Base-by-base conservation (phyloP, 1,284 basidiomycete genomes). In the Fistulinella cinereoalba region DNA sequence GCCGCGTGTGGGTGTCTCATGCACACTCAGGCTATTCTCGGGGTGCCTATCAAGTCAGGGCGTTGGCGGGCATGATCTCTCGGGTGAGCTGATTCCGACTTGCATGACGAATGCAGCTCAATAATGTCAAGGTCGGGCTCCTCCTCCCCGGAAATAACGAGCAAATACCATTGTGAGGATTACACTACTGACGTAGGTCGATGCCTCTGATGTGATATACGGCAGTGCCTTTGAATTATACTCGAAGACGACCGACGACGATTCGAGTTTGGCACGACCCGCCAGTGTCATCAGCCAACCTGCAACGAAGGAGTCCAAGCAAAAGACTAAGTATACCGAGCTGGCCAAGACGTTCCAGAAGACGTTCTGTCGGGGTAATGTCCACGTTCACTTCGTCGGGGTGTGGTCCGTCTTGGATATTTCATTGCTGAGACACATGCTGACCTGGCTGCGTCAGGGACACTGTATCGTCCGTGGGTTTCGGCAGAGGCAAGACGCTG, bases 31-130 rank as follows among this genome's bases (percentile, higher is more conserved):
- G 69, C 0, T 72, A 67, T 52, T 71, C 69, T 0, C 66, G 69
- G 3, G 69, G 69, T 19, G 71, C 70, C 25, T 71, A 71, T 44
- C 71, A 71, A 49, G 69, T 69, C 7, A 60, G 69, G 34, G 60
- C 53, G 3, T 46, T 71, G 39, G 65, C 69, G 4, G 69, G 56
- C 19, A 71, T 72, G 71, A 66, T 71, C 33, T 49, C 58, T 29
- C 55, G 44, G 39, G 69, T 68, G 42, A 37, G 59, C 19, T 28
- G 40, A 3, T 22, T 13, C 46, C 32, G n/a, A n/a, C n/a, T n/a
- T n/a, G n/a, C n/a, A n/a, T n/a, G n/a, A n/a, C n/a, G n/a, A n/a
- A n/a, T n/a, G n/a, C n/a, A n/a, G n/a, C n/a, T n/a, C n/a, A n/a
- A n/a, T n/a, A n/a, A n/a, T n/a, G n/a, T n/a, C n/a, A 44, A 71